phyloP scores from a whole-genome alignment of 1,139 yeast species.

The Yamadazyma aaseri region DNA sequence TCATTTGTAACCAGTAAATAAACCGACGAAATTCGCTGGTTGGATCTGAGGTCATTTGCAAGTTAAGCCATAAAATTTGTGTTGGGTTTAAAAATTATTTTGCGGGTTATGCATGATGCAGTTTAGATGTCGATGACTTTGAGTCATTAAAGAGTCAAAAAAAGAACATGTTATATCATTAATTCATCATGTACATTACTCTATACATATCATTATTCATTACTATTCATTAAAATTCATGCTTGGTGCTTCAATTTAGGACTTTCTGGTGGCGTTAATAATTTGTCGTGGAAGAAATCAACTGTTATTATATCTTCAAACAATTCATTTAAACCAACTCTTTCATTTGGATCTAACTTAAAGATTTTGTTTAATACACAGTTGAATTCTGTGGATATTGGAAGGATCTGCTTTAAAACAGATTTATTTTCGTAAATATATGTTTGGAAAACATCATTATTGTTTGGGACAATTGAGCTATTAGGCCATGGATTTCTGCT shows the following conservation, averaged over 20 bases:
- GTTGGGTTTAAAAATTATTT: background rate
- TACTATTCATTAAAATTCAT: background rate
- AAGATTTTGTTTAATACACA: conserved; percentile 54
- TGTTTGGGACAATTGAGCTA: conserved; percentile 61
- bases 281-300: conserved; percentile 35
- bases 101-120: conserved; percentile 1
- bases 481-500: conserved; percentile 91
- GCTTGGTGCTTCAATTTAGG: conserved; percentile 5
- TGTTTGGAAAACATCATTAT: conserved; percentile 55
- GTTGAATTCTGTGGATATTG: conserved; percentile 63
- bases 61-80: background rate
- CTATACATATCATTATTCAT: background rate
- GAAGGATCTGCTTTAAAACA: conserved; percentile 49
- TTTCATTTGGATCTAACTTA: conserved; percentile 59
- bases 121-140: background rate
- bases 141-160: too few species aligned
- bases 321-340: conserved; percentile 55
- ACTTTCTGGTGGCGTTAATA: conserved; percentile 18
- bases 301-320: conserved; percentile 38
- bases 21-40: background rate
- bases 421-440: conserved; percentile 30
- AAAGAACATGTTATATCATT: too few species aligned
- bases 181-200: too few species aligned
- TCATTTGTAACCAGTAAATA: conserved; percentile 4
- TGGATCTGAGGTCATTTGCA: conserved; percentile 3